phyloP scores from a whole-genome alignment of 192 early-diverging fungal species.

The Coemansia sp. region DNA sequence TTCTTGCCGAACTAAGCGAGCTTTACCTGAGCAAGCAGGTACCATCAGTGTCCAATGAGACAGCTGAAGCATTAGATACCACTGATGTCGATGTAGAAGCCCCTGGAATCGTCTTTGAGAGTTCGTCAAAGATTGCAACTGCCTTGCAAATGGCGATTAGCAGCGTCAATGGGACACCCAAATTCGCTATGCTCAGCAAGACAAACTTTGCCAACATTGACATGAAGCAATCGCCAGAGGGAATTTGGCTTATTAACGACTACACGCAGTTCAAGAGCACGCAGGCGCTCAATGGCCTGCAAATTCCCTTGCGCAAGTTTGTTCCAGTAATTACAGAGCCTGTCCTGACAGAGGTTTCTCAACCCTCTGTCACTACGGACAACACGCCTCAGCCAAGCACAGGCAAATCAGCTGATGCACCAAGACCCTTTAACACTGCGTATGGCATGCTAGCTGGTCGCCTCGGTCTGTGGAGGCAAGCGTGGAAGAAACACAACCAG shows the following conservation, averaged over 20 bases:
- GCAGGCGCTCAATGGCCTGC: neutral
- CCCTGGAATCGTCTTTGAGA: neutral
- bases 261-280: constrained; percentile 1
- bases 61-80: neutral
- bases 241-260: neutral
- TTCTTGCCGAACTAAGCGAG: neutral
- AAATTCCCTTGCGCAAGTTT: neutral
- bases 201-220: neutral
- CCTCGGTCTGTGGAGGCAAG: neutral
- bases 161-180: neutral
- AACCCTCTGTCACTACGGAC: neutral
- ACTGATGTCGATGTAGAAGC: neutral
- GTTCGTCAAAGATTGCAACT: neutral
- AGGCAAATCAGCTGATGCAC: neutral
- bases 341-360: neutral
- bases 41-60: neutral
- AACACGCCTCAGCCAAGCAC: neutral
- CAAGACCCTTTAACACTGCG: neutral
- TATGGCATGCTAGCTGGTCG: neutral
- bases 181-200: neutral
- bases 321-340: neutral
- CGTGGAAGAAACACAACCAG: neutral
- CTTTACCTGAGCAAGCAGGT: neutral
- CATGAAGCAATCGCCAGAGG: neutral
- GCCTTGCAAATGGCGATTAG: neutral